These are phyloP conservation scores for Lipomyces sp. DNA, from an alignment of 805 yeast genomes.

Conservation along the genomic window DNA sequence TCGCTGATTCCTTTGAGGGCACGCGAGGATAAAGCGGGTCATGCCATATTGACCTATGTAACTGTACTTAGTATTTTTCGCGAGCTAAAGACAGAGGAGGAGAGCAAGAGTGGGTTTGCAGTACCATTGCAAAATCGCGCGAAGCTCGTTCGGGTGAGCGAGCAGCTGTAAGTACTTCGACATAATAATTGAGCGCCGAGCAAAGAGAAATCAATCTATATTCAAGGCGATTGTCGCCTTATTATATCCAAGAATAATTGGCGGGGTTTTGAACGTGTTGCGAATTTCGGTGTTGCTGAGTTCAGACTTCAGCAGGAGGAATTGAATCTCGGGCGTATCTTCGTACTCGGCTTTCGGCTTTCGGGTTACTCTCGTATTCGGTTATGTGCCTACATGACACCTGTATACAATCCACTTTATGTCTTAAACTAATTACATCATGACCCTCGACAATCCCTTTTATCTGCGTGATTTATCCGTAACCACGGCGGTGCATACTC, in stretches of 20 bases:
- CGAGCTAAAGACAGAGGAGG: background rate
- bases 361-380: too few relatives aligned
- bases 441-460: too few relatives aligned
- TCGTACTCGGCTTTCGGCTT: too few relatives aligned
- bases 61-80: background rate
- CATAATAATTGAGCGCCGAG: too few relatives aligned
- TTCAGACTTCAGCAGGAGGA: too few relatives aligned
- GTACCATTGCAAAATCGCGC: slow-evolving; percentile 61
- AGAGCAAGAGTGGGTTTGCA: background rate
- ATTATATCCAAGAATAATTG: too few relatives aligned
- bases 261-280: too few relatives aligned
- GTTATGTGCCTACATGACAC: too few relatives aligned
- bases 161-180: slow-evolving; percentile 40
- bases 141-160: slow-evolving; percentile 68
- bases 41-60: slow-evolving; percentile 43
- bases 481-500: slow-evolving; percentile 63
- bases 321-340: too few relatives aligned
- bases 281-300: too few relatives aligned
- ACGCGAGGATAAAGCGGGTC: slow-evolving; percentile 52
- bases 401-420: too few relatives aligned
- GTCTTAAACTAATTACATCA: too few relatives aligned
- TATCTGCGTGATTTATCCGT: slow-evolving; percentile 18
- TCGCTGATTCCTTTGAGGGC: slow-evolving; percentile 41
- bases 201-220: background rate
- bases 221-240: background rate